phyloP scores from a whole-genome alignment of 306 rosid genomes.

The Neltuma alba region DNA sequence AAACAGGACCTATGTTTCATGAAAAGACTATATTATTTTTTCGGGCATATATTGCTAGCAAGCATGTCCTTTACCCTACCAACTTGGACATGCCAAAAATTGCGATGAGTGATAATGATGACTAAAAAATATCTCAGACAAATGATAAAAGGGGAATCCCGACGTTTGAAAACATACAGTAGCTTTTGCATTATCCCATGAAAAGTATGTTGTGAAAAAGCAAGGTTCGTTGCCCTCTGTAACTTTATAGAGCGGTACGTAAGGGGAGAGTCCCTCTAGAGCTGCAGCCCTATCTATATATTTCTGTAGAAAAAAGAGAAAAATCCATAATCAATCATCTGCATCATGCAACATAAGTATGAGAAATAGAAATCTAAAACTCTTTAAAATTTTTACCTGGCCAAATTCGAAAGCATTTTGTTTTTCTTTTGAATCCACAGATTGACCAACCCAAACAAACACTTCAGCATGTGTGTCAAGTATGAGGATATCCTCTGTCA shows the following conservation, averaged over 20 bases:
- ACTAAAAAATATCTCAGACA: constrained; percentile 2
- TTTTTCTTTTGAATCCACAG: constrained; percentile 85
- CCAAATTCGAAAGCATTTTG: constrained; percentile 84
- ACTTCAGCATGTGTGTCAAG: constrained; percentile 99
- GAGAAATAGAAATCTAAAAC: constrained; percentile 19
- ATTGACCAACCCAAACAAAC: constrained; percentile 95
- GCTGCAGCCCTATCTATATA: constrained; percentile 86
- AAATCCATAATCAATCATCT: constrained; percentile 26
- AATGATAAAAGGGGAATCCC: constrained; percentile 29
- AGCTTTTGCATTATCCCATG: constrained; percentile 90
- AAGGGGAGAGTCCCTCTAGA: constrained; percentile 81
- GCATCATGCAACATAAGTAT: constrained; percentile 5
- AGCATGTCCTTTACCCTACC: constrained; percentile 1
- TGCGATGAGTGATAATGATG: not conserved
- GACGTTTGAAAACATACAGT: constrained; percentile 56
- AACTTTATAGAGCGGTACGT: constrained; percentile 84
- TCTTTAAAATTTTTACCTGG: constrained; percentile 58
- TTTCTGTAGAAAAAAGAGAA: constrained; percentile 51
- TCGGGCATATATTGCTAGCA: not conserved
- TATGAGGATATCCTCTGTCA: constrained; percentile 90
- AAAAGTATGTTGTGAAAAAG: constrained; percentile 91
- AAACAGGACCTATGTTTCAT: too few relatives aligned
- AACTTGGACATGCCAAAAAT: constrained; percentile 16
- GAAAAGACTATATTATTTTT: not conserved
- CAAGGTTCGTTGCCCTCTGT: constrained; percentile 98